Base-by-base conservation (phyloP, 2,329 filamentous ascomycete genomes). In the Penicillium fuscoglaucum region DNA sequence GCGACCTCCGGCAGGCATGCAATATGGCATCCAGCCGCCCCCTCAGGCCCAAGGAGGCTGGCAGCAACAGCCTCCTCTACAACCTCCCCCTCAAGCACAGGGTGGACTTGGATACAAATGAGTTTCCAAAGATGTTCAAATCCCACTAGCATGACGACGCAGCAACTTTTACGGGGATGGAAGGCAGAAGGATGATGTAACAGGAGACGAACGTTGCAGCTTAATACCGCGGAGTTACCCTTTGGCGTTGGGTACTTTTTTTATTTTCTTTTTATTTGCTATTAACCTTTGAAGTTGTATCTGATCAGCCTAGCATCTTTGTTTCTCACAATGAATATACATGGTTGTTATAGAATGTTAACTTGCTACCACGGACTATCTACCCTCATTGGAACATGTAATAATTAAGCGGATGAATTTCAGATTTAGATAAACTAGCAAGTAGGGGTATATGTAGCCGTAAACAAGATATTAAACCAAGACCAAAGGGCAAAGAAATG, bases 1-100 rank as follows among this genome's bases (percentile, higher is more conserved):
- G 19, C 57, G 71, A 33, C 73, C 74, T 21, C 73, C 73, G 5
- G 62, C 64, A 28, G 66, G 67, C 4, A 62, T 66, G 56, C 60
- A 65, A 48, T 65, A 66, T 56, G 71, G 68, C 17, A 69, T 68
- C 8, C 61, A 63, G 12, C 69, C 68, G 2, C 68, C 66, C 5
- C 68, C 68, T 6, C 63, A 66, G 49, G 67, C 62, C 13, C 63
- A 67, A 15, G 41, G 40, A 48, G 45, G 59, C 44, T 59, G 53
- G 35, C 65, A 59, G 21, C 58, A 62, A 31, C 54, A 26, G 37
- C 52, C 47, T 9, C 31, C 55, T n/a, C 61, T 62, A 8, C 63
- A 62, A 13, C 51, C 61, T 26, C 59, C 63, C 5, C 64, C 63
- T 33, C 63, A 63, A 39, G 64, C 61, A n/a, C 60, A 67, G 41